Evolutionary conservation across 2,329 filamentous ascomycete genomes (phyloP), one percentile per base, ranked within the genome.

Genomic region (Leptosphaerulina australis): DNA sequence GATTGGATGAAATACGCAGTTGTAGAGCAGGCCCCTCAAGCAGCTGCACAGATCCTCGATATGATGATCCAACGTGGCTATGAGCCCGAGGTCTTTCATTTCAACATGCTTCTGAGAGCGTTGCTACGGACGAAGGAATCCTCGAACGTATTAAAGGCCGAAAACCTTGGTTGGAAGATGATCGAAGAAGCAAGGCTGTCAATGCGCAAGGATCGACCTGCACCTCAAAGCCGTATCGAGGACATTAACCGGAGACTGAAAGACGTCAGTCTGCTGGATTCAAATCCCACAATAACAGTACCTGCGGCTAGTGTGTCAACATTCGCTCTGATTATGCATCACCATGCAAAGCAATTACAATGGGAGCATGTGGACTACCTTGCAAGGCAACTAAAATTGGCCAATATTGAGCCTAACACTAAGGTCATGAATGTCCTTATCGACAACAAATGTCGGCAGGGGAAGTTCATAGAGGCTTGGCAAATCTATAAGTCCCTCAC

Each of bases 1-100:
- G 92, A 90, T 63, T 96, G 91, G 92, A 81, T 96, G 65, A 93
- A 93, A 72, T 85, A 88, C 39, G 82, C 95, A 7, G 88, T 95
- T 47, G 87, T 86, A 12, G 83, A 86, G 50, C 80, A 63, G 66
- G 73, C 62, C 5, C 66, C 71, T 3, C 82, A 88, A 48, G 88
- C 87, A 2, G 90, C 90, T 3, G 79, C 83, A 43, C 83, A 84
- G 52, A 89, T 95, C 7, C 77, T 94, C 21, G 81, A 88, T 11
- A 80, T 91, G 56, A 93, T 95, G 88, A 84, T 86, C 60, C 78
- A 82, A 43, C 83, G 82, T 61, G 84, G 85, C 1, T 81, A 91
- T 25, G 78, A 79, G 49, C 85, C 90, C 2, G 84, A 88, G 30
- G 78, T 88, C 2, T 86, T 88, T 41, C 89, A 95, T 58, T 79